phyloP scores from a whole-genome alignment of 805 yeast genomes.

The Candida nemodendra region DNA sequence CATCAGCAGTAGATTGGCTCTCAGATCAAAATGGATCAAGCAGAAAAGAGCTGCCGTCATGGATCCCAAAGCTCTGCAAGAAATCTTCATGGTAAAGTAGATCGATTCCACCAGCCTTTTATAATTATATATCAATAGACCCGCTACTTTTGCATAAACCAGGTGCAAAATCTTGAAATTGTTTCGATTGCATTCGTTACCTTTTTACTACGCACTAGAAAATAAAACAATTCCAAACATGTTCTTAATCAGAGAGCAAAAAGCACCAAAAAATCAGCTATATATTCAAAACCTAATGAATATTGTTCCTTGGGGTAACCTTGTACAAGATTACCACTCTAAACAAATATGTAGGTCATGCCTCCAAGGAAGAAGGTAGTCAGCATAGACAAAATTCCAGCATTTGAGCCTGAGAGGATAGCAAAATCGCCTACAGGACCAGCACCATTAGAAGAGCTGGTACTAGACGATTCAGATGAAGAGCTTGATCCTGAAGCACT shows the following conservation, averaged over 20 bases:
- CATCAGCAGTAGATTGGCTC: conserved; percentile 59
- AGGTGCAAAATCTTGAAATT: no score
- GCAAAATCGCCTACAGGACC: conserved; percentile 16
- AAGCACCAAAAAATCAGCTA: conserved; percentile 5
- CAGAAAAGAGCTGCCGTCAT: conserved; percentile 90
- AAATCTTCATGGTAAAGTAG: conserved; percentile 77
- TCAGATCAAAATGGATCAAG: conserved; percentile 82
- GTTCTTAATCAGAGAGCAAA: conserved; percentile 7
- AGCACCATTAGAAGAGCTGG: conserved; percentile 31
- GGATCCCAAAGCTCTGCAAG: conserved; percentile 86
- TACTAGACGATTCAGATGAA: conserved; percentile 22
- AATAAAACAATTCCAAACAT: conserved; percentile 8
- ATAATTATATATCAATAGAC: no score
- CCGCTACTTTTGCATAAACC: background rate
- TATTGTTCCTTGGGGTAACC: no score
- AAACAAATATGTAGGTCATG: conserved; percentile 36
- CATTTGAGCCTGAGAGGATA: conserved; percentile 21
- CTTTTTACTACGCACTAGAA: background rate
- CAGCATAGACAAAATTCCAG: conserved; percentile 35
- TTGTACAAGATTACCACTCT: no score
- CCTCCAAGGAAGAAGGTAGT: conserved; percentile 46
- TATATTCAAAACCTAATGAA: no score
- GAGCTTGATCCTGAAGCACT: conserved; percentile 27
- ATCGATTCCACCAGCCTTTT: background rate
- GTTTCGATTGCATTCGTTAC: no score